phyloP scores from a whole-genome alignment of 257 asterid species.

The Jaltomata sinuosa region DNA sequence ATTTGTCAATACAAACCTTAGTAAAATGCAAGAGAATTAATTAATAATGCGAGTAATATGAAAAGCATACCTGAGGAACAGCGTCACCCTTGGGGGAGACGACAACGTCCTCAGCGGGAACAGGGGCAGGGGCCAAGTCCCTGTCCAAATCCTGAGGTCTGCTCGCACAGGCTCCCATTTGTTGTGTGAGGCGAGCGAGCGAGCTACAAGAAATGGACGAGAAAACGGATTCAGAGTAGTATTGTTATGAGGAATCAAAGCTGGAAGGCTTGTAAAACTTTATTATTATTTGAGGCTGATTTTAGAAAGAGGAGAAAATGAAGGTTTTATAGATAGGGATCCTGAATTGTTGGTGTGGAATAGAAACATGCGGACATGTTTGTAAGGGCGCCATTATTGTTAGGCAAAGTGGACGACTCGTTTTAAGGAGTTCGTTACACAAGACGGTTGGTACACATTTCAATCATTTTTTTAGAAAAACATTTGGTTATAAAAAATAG shows the following conservation, averaged over 20 bases:
- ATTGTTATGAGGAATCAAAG: background rate
- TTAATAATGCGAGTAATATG: background rate
- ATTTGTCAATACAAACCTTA: background rate
- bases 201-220: background rate
- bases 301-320: background rate
- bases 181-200: background rate
- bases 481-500: too few species aligned
- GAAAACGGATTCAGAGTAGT: background rate
- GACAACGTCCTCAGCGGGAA: constrained; percentile 1
- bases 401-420: background rate
- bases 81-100: background rate
- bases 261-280: background rate
- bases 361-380: background rate
- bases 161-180: constrained; percentile 13
- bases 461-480: too few species aligned
- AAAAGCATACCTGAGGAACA: background rate
- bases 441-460: background rate
- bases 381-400: background rate
- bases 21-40: background rate
- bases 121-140: constrained; percentile 4
- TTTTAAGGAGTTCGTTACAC: background rate
- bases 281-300: background rate
- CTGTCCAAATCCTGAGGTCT: constrained; percentile 11
- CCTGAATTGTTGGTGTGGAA: background rate
- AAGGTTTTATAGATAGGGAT: background rate